Percentiles rank a stretch among this genome's conserved stretches.
Conservation (phyloP, 768 basidiomycete genomes). For the Naganishia kalamii region DNA sequence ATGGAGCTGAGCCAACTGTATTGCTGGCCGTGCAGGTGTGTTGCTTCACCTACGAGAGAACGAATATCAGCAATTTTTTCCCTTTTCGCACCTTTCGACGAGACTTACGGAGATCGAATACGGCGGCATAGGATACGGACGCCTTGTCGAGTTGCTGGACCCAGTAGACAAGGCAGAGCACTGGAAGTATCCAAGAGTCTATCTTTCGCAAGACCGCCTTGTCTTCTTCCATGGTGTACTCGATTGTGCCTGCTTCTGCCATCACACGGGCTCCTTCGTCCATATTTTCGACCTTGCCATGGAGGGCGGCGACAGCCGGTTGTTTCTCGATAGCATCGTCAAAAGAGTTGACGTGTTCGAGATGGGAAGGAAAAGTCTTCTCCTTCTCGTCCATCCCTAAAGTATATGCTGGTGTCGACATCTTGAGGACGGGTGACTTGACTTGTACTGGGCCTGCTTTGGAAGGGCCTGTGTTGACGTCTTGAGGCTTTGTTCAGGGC, state of each 20-base stretch:
- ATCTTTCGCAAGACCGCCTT: slow-evolving; percentile 32
- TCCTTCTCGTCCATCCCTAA: neutral
- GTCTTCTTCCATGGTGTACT: slow-evolving; percentile 29
- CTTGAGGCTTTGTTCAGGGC: no score
- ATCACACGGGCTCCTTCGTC: neutral
- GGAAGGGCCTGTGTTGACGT: no score
- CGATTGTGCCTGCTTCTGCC: slow-evolving; percentile 10
- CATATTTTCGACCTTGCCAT: neutral
- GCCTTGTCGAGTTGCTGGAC: slow-evolving; percentile 43
- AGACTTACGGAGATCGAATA: slow-evolving; percentile 35
- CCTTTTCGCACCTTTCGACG: neutral
- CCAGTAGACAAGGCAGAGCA: neutral
- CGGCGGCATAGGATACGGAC: slow-evolving; percentile 53
- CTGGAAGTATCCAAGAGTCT: slow-evolving; percentile 20
- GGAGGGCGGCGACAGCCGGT: neutral
- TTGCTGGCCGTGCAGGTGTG: slow-evolving; percentile 46
- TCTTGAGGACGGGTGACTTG: neutral
- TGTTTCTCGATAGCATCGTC: neutral
- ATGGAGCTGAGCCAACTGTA: slow-evolving; percentile 52
- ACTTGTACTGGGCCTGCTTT: neutral
- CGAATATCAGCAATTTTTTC: neutral
- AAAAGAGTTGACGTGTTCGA: neutral
- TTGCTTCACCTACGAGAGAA: slow-evolving; percentile 30
- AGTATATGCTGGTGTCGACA: neutral
- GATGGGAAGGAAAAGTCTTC: neutral